These are phyloP conservation scores for Patellifolia procumbens DNA, from an alignment of 179 eudicot genomes.

Conservation along the genomic window DNA sequence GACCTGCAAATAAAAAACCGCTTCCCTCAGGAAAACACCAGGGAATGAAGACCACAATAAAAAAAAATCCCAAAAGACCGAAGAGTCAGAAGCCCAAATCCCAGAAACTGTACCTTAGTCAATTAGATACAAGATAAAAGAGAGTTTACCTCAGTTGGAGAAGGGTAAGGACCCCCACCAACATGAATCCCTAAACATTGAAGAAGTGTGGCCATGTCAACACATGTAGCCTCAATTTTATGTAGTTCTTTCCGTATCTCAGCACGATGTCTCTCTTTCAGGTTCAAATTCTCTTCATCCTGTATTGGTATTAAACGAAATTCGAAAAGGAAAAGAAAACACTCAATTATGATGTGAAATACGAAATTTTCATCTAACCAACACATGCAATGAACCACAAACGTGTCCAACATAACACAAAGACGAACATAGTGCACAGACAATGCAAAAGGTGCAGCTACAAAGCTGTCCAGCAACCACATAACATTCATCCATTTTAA, in stretches of 20 bases:
- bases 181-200: constrained; percentile 58
- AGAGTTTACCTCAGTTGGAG: constrained; percentile 46
- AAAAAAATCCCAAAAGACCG: neutral
- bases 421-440: neutral
- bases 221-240: constrained; percentile 45
- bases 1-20: constrained; percentile 47
- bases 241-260: constrained; percentile 54
- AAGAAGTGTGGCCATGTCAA: constrained; percentile 69
- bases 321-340: neutral
- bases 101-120: neutral
- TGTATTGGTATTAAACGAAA: constrained; percentile 19
- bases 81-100: neutral
- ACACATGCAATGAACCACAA: constrained; percentile 3
- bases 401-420: no score
- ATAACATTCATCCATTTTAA: neutral
- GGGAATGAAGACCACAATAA: neutral
- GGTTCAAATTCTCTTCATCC: constrained; percentile 70
- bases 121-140: neutral
- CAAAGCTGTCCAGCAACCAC: neutral
- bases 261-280: constrained; percentile 64
- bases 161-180: constrained; percentile 40
- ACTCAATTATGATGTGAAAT: neutral
- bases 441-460: neutral
- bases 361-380: neutral
- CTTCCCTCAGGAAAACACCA: neutral